phyloP scores from a whole-genome alignment of 495 filamentous ascomycete species.

The Podospora anserina region DNA sequence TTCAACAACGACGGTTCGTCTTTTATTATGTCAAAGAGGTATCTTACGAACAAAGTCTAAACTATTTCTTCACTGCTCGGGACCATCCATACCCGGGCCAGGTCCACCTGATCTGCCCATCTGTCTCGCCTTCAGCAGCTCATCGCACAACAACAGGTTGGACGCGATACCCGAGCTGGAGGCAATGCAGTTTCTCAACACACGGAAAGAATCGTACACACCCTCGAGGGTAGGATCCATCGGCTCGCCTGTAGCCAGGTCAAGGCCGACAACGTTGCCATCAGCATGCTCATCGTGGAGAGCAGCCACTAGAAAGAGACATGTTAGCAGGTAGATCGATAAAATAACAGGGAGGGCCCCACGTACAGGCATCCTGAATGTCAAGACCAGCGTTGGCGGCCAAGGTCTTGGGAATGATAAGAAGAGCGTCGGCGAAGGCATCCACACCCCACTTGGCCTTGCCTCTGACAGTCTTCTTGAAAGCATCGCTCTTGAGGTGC shows the following conservation, averaged over 20 bases:
- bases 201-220: conserved; percentile 94
- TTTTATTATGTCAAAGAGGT: conserved; percentile 28
- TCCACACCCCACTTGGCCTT: conserved; percentile 94
- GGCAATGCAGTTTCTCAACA: conserved; percentile 87
- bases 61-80: conserved; percentile 37
- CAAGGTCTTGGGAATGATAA: conserved; percentile 94
- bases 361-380: conserved; percentile 86
- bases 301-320: conserved; percentile 58
- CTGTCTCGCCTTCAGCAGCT: conserved; percentile 94
- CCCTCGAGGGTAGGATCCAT: conserved; percentile 95
- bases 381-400: conserved; percentile 96
- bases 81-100: conserved; percentile 54
- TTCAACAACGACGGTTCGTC: conserved; percentile 18
- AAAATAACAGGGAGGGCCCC: background rate
- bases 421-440: conserved; percentile 89
- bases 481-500: conserved; percentile 79
- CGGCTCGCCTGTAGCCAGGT: conserved; percentile 78
- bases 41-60: conserved; percentile 30
- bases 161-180: conserved; percentile 93
- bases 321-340: conserved; percentile 20
- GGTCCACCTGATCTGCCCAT: conserved; percentile 63
- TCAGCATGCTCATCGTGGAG: conserved; percentile 83
- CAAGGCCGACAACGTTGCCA: conserved; percentile 81
- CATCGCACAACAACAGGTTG: conserved; percentile 93
- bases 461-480: conserved; percentile 86